Conservation (phyloP, 331 rosid genomes). For the Acacia pycnantha region DNA sequence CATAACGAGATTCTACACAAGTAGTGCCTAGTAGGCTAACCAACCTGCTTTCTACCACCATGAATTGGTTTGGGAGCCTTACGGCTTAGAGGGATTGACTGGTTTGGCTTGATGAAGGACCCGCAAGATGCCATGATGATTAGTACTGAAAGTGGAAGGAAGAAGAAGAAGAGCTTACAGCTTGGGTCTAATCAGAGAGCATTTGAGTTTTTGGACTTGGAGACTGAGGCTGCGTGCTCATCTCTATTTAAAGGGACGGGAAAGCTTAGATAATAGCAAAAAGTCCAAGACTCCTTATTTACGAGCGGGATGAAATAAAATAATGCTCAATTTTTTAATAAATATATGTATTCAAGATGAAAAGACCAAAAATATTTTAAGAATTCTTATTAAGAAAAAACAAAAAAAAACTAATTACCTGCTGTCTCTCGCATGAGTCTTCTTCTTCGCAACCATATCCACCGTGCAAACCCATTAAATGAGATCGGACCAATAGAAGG, state of each 20-base stretch:
- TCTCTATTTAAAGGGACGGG: neutral
- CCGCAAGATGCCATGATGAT: constrained; percentile 53
- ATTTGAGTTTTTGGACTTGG: neutral
- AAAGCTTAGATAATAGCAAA: neutral
- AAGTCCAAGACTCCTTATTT: neutral
- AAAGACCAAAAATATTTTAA: too few species aligned
- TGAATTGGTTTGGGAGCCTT: constrained; percentile 27
- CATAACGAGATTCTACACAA: neutral
- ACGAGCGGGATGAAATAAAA: neutral
- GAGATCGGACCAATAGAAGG: neutral
- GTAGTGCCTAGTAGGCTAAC: constrained; percentile 18
- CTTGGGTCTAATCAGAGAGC: neutral
- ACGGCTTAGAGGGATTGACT: constrained; percentile 29
- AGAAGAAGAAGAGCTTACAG: constrained; percentile 23
- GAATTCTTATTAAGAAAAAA: too few species aligned
- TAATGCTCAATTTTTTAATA: neutral
- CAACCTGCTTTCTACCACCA: constrained; percentile 51
- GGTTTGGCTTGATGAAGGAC: constrained; percentile 36
- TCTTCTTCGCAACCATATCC: neutral
- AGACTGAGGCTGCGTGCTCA: neutral
- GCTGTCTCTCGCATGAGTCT: neutral
- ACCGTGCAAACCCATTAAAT: neutral
- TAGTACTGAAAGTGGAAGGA: neutral
- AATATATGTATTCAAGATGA: neutral
- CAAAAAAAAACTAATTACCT: too few species aligned